Conservation (phyloP, 495 filamentous ascomycete species). For the Penicillium mononematosum region DNA sequence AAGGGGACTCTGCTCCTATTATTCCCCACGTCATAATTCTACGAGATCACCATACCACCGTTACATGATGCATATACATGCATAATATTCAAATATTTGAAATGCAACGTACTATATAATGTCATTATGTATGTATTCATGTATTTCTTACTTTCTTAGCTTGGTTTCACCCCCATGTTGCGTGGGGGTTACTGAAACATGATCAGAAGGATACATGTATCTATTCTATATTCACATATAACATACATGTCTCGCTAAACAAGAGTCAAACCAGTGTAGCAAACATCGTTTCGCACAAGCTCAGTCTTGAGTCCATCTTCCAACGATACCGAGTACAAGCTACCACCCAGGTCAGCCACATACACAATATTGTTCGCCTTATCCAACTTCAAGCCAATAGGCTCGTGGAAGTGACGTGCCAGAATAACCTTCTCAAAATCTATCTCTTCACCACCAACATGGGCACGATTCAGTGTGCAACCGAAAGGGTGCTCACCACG, state of each 20-base stretch:
- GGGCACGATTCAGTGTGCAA: conserved; percentile 27
- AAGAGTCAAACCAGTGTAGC: conserved; percentile 31
- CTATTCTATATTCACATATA: not conserved
- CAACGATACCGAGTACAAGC: conserved; percentile 45
- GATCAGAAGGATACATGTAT: not conserved
- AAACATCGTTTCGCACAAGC: conserved; percentile 27
- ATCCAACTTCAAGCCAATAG: conserved; percentile 44
- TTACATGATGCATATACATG: too few relatives aligned
- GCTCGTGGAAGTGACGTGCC: conserved; percentile 43
- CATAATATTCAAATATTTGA: too few relatives aligned
- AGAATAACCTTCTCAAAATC: conserved; percentile 33
- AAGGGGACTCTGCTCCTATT: too few relatives aligned
- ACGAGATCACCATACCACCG: too few relatives aligned
- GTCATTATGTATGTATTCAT: too few relatives aligned
- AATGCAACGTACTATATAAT: too few relatives aligned
- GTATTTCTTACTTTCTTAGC: not conserved
- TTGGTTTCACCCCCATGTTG: not conserved
- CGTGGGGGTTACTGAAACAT: conserved; percentile 5
- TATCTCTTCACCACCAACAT: conserved; percentile 19
- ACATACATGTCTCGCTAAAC: conserved; percentile 9
- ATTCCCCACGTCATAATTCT: too few relatives aligned
- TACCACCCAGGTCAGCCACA: conserved; percentile 46
- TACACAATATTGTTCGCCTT: conserved; percentile 39
- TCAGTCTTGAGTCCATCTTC: conserved; percentile 41
- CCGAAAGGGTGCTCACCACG: conserved; percentile 47